Conservation (phyloP, 192 early-diverging fungal genomes). For the Rhizoclosmatium sp. region DNA sequence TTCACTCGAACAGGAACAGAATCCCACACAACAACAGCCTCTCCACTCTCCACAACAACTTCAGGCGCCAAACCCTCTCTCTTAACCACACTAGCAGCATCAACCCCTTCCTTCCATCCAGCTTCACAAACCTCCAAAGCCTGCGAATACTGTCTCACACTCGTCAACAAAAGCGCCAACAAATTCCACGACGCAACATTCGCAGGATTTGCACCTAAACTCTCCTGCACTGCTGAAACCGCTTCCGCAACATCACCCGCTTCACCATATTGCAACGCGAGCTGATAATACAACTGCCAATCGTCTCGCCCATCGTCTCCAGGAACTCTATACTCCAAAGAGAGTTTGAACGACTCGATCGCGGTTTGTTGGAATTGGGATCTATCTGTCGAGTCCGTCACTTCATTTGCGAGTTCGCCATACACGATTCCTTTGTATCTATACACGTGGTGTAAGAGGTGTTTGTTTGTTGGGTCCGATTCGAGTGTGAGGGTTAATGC, state of each 20-base stretch:
- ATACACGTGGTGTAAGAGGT: neutral
- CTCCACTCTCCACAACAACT: conserved; percentile 23
- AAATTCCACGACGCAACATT: conserved; percentile 57
- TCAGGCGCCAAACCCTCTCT: neutral
- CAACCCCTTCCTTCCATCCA: conserved; percentile 53
- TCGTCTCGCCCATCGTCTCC: neutral
- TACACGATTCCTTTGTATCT: conserved; percentile 50
- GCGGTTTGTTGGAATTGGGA: conserved; percentile 43
- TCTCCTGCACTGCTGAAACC: conserved; percentile 45
- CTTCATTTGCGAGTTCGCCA: conserved; percentile 56
- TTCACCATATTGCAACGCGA: conserved; percentile 56
- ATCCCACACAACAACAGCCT: conserved; percentile 43
- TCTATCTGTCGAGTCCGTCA: conserved; percentile 35
- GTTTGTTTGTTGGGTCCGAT: conserved; percentile 34
- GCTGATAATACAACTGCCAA: conserved; percentile 52
- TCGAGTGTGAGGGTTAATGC: conserved; percentile 50
- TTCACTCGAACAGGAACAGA: conserved; percentile 31
- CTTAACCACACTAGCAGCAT: conserved; percentile 13
- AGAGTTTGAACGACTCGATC: conserved; percentile 18
- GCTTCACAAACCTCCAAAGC: conserved; percentile 52
- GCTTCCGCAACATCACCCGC: conserved; percentile 57
- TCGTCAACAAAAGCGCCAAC: conserved; percentile 53
- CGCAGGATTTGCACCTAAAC: conserved; percentile 41
- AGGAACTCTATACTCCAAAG: conserved; percentile 15
- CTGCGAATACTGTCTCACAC: conserved; percentile 44